Evolutionary conservation across 306 rosid genomes (phyloP).

Genomic region (Vigna angularis): DNA sequence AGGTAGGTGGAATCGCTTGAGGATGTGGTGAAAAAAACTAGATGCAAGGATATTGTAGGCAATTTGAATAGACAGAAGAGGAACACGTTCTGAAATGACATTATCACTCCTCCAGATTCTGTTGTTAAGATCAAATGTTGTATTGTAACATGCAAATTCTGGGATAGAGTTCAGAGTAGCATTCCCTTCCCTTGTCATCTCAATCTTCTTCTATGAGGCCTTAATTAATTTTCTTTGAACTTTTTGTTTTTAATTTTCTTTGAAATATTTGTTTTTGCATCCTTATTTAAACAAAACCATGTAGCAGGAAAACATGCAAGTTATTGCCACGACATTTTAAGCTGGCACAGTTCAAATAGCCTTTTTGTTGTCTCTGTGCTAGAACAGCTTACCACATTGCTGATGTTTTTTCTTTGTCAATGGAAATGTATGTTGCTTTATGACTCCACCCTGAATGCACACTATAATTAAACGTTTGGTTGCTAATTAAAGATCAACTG

Average conservation of each 20-base stretch:
- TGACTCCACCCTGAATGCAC: background rate
- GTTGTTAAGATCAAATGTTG: background rate
- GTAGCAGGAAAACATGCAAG: background rate
- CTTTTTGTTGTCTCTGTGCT: background rate
- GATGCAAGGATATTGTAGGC: conserved; percentile 13
- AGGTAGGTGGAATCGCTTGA: conserved; percentile 22
- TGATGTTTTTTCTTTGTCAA: background rate
- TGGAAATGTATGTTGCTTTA: background rate
- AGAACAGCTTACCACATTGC: background rate
- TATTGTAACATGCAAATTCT: conserved; percentile 14
- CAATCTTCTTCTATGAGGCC: background rate
- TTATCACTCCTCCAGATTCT: conserved; percentile 32
- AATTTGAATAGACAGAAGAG: conserved; percentile 42
- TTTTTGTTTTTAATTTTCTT: too few species aligned
- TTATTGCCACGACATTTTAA: background rate
- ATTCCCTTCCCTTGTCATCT: background rate
- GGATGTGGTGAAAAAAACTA: conserved; percentile 2
- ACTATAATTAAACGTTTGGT: conserved; percentile 10
- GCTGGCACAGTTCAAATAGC: conserved; percentile 9
- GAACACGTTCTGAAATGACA: background rate
- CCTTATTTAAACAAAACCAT: too few species aligned
- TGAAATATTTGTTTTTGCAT: too few species aligned
- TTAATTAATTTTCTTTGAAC: too few species aligned
- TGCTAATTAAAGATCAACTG: background rate
- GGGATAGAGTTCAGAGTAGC: background rate